phyloP scores from a whole-genome alignment of 1,139 yeast genomes.

The Meyerozyma carpophila region DNA sequence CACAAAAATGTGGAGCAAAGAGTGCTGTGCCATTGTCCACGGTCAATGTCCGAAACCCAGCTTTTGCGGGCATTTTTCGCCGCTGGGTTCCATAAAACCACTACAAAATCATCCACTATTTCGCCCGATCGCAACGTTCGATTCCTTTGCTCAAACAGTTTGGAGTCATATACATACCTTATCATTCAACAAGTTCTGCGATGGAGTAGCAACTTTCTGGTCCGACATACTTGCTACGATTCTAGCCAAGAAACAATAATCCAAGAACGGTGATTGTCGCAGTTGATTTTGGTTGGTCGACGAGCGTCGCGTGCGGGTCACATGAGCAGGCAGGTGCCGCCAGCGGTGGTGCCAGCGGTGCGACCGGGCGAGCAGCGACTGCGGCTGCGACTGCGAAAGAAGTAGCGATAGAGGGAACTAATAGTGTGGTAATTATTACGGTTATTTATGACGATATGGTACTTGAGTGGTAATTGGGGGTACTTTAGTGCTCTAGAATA shows the following conservation, averaged over 20 bases:
- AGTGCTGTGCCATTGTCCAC: too few relatives aligned
- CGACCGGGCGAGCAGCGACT: background rate
- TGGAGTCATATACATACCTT: slow-evolving; percentile 36
- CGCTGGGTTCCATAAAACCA: background rate
- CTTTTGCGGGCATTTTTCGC: too few relatives aligned
- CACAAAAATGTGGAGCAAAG: too few relatives aligned
- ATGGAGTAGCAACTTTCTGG: slow-evolving; percentile 37
- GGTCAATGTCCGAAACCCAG: too few relatives aligned
- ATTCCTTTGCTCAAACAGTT: background rate
- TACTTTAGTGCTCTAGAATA: background rate
- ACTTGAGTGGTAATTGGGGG: background rate
- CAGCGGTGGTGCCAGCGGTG: too few relatives aligned
- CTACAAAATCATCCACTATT: background rate
- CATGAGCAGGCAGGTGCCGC: background rate
- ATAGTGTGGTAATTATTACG: too few relatives aligned
- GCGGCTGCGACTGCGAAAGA: background rate
- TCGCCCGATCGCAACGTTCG: background rate
- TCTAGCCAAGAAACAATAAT: background rate
- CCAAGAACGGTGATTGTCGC: background rate
- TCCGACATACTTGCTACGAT: background rate
- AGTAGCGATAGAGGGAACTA: background rate
- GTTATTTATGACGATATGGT: background rate
- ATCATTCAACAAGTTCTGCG: slow-evolving; percentile 71
- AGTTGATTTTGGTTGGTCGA: background rate
- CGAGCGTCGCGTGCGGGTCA: background rate